Conservation (phyloP, 306 rosid species). For the Elaeagnus macrophylla region DNA sequence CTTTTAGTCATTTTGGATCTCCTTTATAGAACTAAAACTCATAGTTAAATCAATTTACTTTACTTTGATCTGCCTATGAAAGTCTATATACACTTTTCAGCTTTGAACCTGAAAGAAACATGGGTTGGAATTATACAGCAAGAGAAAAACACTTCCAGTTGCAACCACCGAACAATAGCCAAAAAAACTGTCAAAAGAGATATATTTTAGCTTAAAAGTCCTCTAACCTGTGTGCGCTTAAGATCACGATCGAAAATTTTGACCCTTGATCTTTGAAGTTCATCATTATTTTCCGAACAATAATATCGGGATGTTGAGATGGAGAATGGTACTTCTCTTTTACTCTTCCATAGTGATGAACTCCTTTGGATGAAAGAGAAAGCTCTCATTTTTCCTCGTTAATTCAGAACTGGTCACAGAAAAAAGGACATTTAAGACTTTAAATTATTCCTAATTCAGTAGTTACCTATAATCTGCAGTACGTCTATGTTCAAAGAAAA, state of each 20-base stretch:
- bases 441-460: no score
- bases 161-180: not conserved
- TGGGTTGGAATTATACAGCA: not conserved
- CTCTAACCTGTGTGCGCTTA: conserved; percentile 56
- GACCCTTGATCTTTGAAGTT: conserved; percentile 32
- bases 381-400: conserved; percentile 28
- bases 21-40: not conserved
- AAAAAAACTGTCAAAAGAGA: not conserved
- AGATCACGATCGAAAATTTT: conserved; percentile 70
- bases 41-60: no score
- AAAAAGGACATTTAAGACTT: not conserved
- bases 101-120: not conserved
- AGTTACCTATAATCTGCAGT: no score
- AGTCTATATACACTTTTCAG: not conserved
- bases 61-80: not conserved
- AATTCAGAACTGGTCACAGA: not conserved
- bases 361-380: conserved; percentile 15
- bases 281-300: conserved; percentile 33
- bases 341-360: conserved; percentile 12
- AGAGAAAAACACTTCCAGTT: not conserved
- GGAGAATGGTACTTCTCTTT: conserved; percentile 7
- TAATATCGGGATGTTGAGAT: conserved; percentile 11
- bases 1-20: not conserved
- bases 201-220: not conserved
- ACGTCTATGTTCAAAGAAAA: no score